Evolutionary conservation across 2,329 filamentous ascomycete genomes (phyloP), one percentile per base, ranked within the genome.

Genomic region (Harringtonia aguacate): DNA sequence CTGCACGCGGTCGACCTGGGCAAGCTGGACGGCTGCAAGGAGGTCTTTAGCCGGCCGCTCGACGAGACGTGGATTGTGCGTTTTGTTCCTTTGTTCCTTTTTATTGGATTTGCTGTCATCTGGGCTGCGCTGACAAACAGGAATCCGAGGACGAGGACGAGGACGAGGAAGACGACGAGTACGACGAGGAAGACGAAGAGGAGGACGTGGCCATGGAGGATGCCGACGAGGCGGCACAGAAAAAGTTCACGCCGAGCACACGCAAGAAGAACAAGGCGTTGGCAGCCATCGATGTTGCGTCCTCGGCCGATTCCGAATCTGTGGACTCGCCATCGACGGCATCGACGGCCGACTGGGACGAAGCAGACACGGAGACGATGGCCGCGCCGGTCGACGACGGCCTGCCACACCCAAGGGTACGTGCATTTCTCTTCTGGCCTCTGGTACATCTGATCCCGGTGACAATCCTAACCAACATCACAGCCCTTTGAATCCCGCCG

Each of bases 1-100:
- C 71, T 98, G 62, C 94, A 94, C 64, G 82, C 87, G 3, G 80
- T 97, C 47, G 88, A 98, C 56, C 70, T 98, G n/a, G 89, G 84
- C 47, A 95, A 95, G 62, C 72, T 98, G 48, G 88, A 97, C 53
- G 92, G 92, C 4, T 90, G 92, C 51, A 90, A 88, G 59, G 84
- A 95, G 63, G 77, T 97, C 39, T 97, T 90, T 67, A 85, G 73
- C 59, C 75, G 86, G 43, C 84, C 94, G 53, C 80, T 89, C 15
- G 53, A 52, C 24, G 77, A 87, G 56, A 88, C 94, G 60, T 95
- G 89, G 88, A 65, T 80, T 44, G 80, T 84, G 59, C 64, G 73
- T 43, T 17, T 18, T 13, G n/a, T 34, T 13, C 8, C 21, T 41
- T 64, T 61, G 44, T 15, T 64, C 61, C 45, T 66, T 69, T 14